These are phyloP conservation scores for Sporothrix variecibatus DNA, from an alignment of 2,329 filamentous ascomycete species.

Conservation along the genomic window DNA sequence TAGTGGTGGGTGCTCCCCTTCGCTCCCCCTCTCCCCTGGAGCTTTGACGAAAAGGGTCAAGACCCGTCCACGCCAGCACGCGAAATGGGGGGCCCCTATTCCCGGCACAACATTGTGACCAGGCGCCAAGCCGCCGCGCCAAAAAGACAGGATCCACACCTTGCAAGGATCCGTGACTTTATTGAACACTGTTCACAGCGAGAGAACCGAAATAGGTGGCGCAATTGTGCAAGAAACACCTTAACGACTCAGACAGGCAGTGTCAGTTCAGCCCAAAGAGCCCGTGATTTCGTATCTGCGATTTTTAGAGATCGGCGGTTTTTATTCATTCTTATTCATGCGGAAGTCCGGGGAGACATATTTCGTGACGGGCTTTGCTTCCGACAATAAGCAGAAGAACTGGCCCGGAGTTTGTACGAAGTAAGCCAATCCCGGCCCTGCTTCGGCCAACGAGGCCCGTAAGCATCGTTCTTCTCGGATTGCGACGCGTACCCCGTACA, in stretches of 20 bases:
- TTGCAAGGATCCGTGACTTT: not conserved
- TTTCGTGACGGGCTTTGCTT: not conserved
- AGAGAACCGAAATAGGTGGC: not conserved
- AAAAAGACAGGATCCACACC: constrained; percentile 1
- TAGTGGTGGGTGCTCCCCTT: not conserved
- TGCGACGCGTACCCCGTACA: not conserved
- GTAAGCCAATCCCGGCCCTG: not conserved
- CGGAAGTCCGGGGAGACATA: not conserved
- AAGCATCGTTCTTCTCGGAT: not conserved
- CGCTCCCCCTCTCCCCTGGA: not conserved
- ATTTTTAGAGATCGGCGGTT: not conserved
- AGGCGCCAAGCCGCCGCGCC: constrained; percentile 8
- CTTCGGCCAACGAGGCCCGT: not conserved
- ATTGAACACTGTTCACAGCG: not conserved
- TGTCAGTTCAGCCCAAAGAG: not conserved
- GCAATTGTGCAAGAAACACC: not conserved
- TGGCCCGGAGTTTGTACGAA: not conserved
- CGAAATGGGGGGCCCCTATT: constrained; percentile 10
- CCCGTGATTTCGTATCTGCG: not conserved
- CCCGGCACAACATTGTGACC: not conserved
- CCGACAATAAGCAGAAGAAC: not conserved
- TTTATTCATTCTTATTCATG: not conserved
- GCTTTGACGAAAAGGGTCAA: not conserved
- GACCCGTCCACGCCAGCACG: not conserved
- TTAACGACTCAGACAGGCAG: not conserved